Conservation (phyloP, 2,329 filamentous ascomycete species). For the Tolypocladium cylindrosporum region DNA sequence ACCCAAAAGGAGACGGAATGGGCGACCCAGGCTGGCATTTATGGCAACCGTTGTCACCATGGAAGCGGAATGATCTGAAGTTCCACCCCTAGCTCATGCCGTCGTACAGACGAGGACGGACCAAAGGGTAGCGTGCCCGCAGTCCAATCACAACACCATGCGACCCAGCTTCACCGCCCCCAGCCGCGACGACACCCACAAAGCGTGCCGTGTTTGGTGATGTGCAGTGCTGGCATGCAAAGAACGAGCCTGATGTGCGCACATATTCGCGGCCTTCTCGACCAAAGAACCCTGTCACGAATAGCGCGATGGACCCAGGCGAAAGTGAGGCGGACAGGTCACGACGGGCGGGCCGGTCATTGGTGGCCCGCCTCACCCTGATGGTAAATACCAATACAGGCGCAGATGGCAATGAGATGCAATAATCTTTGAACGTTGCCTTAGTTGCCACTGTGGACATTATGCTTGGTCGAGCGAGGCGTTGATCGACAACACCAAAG, state of each 20-base stretch:
- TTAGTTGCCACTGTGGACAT: neutral
- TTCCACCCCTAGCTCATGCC: neutral
- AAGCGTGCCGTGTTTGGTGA: neutral
- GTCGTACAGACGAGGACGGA: neutral
- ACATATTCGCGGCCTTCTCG: neutral
- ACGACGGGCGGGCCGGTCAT: neutral
- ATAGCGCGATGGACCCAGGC: neutral
- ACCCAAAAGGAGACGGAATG: neutral
- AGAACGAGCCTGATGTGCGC: neutral
- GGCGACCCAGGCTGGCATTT: neutral
- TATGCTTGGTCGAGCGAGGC: neutral
- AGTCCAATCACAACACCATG: neutral
- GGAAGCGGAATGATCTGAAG: neutral
- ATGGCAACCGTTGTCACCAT: neutral
- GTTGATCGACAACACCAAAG: neutral
- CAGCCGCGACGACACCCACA: neutral
- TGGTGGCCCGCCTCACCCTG: neutral
- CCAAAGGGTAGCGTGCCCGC: neutral
- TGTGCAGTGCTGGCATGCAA: conserved; percentile 2
- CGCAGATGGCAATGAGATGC: neutral
- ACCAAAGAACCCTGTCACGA: neutral
- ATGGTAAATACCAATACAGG: neutral
- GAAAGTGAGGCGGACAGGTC: conserved; percentile 3
- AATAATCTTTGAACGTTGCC: neutral
- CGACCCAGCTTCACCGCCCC: conserved; percentile 1